These are phyloP conservation scores for Claviceps citrina DNA, from an alignment of 2,329 filamentous ascomycete genomes.

Conservation along the genomic window DNA sequence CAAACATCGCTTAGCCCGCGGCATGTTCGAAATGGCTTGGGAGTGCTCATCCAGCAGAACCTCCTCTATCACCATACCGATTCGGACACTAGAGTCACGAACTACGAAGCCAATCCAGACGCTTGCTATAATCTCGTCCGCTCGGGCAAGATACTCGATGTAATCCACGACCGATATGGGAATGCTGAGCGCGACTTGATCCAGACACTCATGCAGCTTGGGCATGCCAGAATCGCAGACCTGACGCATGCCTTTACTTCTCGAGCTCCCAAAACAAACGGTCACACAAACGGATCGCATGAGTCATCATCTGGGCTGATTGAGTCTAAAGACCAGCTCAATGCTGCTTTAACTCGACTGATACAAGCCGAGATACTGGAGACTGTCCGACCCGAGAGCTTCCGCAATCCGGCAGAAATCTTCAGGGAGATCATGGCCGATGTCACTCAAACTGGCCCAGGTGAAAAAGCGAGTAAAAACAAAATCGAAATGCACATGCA, in stretches of 20 bases:
- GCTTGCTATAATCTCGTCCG: slow-evolving; percentile 72
- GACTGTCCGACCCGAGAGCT: slow-evolving; percentile 41
- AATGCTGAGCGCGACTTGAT: slow-evolving; percentile 58
- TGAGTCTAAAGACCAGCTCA: slow-evolving; percentile 31
- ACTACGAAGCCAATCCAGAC: slow-evolving; percentile 71
- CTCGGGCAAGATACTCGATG: slow-evolving; percentile 63
- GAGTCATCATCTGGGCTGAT: slow-evolving; percentile 21
- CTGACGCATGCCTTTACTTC: slow-evolving; percentile 46
- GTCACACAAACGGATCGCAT: slow-evolving; percentile 20
- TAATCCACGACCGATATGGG: slow-evolving; percentile 61
- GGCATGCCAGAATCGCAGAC: slow-evolving; percentile 59
- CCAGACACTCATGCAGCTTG: slow-evolving; percentile 58
- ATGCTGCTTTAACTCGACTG: slow-evolving; percentile 35
- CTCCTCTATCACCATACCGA: slow-evolving; percentile 61
- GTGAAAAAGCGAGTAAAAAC: slow-evolving; percentile 39
- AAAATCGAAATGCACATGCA: slow-evolving; percentile 46
- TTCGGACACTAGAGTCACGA: slow-evolving; percentile 44
- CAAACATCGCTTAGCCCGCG: slow-evolving; percentile 58
- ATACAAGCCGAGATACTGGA: slow-evolving; percentile 54
- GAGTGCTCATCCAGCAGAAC: slow-evolving; percentile 76
- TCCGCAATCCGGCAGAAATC: slow-evolving; percentile 46
- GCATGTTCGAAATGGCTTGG: slow-evolving; percentile 67
- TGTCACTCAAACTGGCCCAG: slow-evolving; percentile 33
- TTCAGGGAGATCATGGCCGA: slow-evolving; percentile 47
- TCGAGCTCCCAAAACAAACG: slow-evolving; percentile 21